phyloP scores from a whole-genome alignment of 257 asterid genomes.

The Solanum pennellii region DNA sequence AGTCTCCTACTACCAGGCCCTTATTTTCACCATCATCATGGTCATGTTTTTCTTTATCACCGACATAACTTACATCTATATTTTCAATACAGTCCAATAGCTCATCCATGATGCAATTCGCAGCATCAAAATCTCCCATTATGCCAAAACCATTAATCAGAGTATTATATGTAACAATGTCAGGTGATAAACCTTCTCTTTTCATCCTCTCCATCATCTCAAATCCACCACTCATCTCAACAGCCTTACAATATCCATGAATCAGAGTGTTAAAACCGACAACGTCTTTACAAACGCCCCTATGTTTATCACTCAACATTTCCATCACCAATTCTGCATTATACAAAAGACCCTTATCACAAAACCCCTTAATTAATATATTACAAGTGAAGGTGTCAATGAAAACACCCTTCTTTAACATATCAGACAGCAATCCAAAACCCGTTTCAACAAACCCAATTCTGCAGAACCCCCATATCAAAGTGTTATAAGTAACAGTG shows the following conservation, averaged over 20 bases:
- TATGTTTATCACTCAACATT: conserved; percentile 26
- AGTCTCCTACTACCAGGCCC: conserved; percentile 9
- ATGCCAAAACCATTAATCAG: conserved; percentile 58
- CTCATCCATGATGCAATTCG: conserved; percentile 46
- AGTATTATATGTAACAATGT: conserved; percentile 61
- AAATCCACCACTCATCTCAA: conserved; percentile 34
- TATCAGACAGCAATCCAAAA: conserved; percentile 65
- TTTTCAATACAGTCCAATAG: conserved; percentile 16
- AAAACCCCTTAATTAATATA: conserved; percentile 68
- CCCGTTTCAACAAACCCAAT: conserved; percentile 45
- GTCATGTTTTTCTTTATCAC: not conserved
- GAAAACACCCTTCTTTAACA: conserved; percentile 47
- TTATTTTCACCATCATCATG: conserved; percentile 8
- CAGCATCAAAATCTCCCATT: conserved; percentile 65
- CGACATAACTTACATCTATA: not conserved
- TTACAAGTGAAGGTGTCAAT: conserved; percentile 61
- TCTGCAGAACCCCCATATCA: conserved; percentile 80
- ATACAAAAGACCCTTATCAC: conserved; percentile 54
- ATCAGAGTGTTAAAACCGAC: conserved; percentile 64
- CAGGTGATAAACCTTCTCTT: conserved; percentile 41
- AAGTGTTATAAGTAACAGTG: conserved; percentile 64
- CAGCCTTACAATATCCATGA: conserved; percentile 50
- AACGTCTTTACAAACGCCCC: conserved; percentile 33
- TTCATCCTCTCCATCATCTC: conserved; percentile 44
- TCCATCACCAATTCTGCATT: conserved; percentile 50